Base-by-base conservation (phyloP, 495 filamentous ascomycete species). In the Daldinia vernicosa region DNA sequence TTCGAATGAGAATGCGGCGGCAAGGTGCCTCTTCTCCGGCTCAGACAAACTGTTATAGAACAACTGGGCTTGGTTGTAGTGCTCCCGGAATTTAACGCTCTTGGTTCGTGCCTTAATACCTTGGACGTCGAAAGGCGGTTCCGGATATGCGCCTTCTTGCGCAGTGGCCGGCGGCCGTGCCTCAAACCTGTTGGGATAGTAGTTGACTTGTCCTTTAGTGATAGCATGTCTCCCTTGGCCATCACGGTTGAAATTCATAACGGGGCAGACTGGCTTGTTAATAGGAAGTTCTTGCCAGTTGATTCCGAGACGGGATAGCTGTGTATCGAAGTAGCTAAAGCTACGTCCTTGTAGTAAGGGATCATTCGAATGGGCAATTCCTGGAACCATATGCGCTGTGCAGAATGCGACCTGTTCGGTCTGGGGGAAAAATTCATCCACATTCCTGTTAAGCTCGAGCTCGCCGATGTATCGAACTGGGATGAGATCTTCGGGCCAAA, bases 241-340 rank as follows among this genome's bases (percentile, higher is more conserved):
- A 60, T 94, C 92, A 8, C 91, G 86, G 75, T 93, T 89, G 77
- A 92, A 88, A 78, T 94, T 93, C 86, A 93, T 89, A 22, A 92
- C 87, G 0, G 94, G 93, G 69, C 92, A 96, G 27, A 86, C 80
- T 1, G 85, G 84, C n/a, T 80, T 79, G 79, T 97, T 97, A 75
- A 97, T 91, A 22, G 94, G 93, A 4, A 97, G 80, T 75, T 97
- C 92, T 71, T 97, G 84, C 88, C 89, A 97, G 80, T 97, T 97
- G 52, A 88, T 81, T 14, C 94, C 94, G 0, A 97, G 86, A 30
- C 94, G 90, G 9, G 87, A 89, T 28, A 96, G 82, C 75, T 97
- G 93, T 1, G 94, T 97, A 69, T 97, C 93, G 40, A 90, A 89
- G 80, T 97, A 97, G 58, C 88, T 91, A 77, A 97, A 96, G 81